Conservation (phyloP, 2,329 filamentous ascomycete genomes). For the Colletotrichum acutatum region DNA sequence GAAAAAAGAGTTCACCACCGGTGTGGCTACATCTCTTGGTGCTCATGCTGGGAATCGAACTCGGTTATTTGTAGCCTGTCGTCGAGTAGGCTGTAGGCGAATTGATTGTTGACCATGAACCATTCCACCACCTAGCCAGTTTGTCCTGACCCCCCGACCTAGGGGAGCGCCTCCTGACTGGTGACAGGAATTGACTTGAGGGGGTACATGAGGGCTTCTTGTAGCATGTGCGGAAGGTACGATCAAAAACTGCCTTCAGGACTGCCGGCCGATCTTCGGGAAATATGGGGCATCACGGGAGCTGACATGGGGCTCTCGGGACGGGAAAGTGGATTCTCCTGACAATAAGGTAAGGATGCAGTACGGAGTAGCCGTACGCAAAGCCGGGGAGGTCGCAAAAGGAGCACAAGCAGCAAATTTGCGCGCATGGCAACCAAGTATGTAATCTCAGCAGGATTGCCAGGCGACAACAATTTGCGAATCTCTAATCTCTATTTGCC, state of each 20-base stretch:
- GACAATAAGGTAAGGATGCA: no score
- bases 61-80: no score
- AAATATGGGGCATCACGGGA: background rate
- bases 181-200: background rate
- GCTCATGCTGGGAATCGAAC: no score
- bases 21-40: no score
- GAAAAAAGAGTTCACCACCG: background rate
- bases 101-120: no score
- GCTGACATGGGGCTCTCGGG: background rate
- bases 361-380: no score
- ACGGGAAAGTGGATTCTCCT: background rate
- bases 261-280: constrained; percentile 4
- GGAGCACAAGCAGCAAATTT: background rate
- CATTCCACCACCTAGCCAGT: no score
- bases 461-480: background rate
- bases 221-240: background rate
- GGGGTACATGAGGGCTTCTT: background rate
- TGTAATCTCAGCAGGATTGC: background rate
- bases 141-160: no score
- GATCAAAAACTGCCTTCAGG: background rate
- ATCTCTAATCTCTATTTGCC: background rate
- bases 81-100: no score
- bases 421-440: background rate
- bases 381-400: no score
- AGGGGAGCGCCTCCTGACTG: background rate